phyloP scores from a whole-genome alignment of 192 early-diverging fungal species.

The Entophlyctis helioformis region DNA sequence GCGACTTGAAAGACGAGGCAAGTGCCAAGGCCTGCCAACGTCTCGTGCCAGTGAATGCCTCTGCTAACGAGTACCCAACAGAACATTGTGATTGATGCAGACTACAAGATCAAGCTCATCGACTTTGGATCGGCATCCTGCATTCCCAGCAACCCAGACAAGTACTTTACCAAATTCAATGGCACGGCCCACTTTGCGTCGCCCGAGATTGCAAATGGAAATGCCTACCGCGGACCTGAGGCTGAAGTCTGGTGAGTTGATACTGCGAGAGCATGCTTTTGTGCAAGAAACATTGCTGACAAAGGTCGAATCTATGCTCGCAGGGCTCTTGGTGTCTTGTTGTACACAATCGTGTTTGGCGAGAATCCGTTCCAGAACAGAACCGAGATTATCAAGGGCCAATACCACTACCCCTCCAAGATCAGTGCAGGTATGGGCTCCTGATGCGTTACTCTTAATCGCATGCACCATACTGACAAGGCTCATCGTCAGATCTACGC shows the following conservation, averaged over 20 bases:
- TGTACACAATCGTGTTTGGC: constrained; percentile 33
- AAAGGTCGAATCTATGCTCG: neutral
- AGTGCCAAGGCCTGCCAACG: neutral
- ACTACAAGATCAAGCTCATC: constrained; percentile 30
- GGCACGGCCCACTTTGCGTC: constrained; percentile 37
- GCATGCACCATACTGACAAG: no score
- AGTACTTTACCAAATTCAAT: constrained; percentile 31
- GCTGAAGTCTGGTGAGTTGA: constrained; percentile 30
- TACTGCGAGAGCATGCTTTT: neutral
- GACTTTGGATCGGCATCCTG: constrained; percentile 33
- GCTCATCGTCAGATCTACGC: no score
- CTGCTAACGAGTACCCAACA: no score
- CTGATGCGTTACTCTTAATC: no score
- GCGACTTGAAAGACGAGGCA: constrained; percentile 38
- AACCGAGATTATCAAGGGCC: constrained; percentile 23
- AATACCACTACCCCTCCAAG: constrained; percentile 5
- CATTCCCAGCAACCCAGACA: constrained; percentile 16
- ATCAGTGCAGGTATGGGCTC: neutral
- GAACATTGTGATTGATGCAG: constrained; percentile 32
- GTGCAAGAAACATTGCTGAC: no score
- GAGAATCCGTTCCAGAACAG: constrained; percentile 35
- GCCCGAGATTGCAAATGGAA: constrained; percentile 22
- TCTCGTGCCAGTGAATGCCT: no score
- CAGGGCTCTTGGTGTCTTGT: constrained; percentile 33
- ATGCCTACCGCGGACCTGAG: constrained; percentile 31